Evolutionary conservation across 257 asterid species (phyloP).

Genomic region (Solanum lycopersicoides): DNA sequence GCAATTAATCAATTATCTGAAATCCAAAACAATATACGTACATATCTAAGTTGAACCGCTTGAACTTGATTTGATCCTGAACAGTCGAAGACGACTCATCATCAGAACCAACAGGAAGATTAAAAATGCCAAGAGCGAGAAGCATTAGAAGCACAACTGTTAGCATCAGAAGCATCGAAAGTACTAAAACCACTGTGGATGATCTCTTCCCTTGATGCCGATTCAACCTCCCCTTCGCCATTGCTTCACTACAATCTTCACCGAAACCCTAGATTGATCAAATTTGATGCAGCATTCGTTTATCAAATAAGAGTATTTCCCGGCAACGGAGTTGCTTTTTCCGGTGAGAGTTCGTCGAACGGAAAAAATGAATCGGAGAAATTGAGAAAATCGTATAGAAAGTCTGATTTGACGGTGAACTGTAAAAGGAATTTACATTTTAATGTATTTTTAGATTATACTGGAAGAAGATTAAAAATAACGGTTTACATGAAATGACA

Average conservation of each 20-base stretch:
- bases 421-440: not conserved
- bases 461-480: not conserved
- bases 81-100: constrained; percentile 13
- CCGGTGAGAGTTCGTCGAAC: not conserved
- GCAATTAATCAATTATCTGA: not conserved
- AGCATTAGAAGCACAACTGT: constrained; percentile 68
- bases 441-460: not conserved
- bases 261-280: not conserved
- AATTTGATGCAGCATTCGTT: not conserved
- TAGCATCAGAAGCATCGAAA: constrained; percentile 63
- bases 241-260: not conserved
- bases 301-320: not conserved
- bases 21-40: constrained; percentile 1
- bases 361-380: not conserved
- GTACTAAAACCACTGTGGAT: constrained; percentile 51
- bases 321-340: not conserved
- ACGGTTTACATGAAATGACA: not conserved
- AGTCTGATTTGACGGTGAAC: not conserved
- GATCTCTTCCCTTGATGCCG: constrained; percentile 68
- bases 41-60: constrained; percentile 43
- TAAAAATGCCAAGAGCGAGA: constrained; percentile 74
- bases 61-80: constrained; percentile 48
- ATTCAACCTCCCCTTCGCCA: constrained; percentile 50
- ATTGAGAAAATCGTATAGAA: not conserved
- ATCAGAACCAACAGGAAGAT: constrained; percentile 58